Evolutionary conservation across 306 rosid genomes (phyloP).

Genomic region (Trifolium pratense): DNA sequence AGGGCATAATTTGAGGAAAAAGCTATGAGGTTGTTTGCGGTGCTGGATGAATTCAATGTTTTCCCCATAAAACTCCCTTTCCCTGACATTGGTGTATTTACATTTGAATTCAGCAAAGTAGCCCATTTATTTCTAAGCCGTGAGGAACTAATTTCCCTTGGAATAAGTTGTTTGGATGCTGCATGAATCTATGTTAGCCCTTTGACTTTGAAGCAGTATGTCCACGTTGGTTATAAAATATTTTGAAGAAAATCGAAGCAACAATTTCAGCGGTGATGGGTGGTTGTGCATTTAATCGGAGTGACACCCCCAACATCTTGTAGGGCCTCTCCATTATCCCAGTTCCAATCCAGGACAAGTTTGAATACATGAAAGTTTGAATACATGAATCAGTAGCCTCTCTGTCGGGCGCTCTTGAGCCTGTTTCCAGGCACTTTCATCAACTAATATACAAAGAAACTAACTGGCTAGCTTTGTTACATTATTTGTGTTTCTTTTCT

Average conservation of each 20-base stretch:
- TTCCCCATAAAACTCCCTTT: not conserved
- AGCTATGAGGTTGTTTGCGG: not conserved
- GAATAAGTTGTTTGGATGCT: not conserved
- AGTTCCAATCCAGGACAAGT: not conserved
- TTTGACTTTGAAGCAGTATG: not conserved
- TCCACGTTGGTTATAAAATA: not conserved
- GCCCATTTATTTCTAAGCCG: constrained; percentile 5
- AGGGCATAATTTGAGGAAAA: constrained; percentile 4
- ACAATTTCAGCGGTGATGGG: constrained; percentile 1
- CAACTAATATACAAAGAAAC: constrained; percentile 1
- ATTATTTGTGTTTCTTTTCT: not conserved
- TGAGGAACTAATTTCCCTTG: constrained; percentile 16
- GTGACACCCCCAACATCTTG: not conserved
- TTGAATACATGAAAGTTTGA: no score
- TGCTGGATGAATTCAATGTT: constrained; percentile 15
- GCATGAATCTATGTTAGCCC: not conserved
- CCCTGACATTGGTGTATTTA: not conserved
- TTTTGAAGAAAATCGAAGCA: not conserved
- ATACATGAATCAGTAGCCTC: constrained; percentile 25
- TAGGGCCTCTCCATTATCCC: not conserved
- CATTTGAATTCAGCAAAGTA: constrained; percentile 12
- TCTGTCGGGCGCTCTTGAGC: constrained; percentile 5
- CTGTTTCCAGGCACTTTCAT: constrained; percentile 6
- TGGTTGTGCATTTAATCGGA: not conserved
- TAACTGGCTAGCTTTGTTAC: not conserved